Base-by-base conservation (phyloP, 306 rosid genomes). In the Pueraria montana region DNA sequence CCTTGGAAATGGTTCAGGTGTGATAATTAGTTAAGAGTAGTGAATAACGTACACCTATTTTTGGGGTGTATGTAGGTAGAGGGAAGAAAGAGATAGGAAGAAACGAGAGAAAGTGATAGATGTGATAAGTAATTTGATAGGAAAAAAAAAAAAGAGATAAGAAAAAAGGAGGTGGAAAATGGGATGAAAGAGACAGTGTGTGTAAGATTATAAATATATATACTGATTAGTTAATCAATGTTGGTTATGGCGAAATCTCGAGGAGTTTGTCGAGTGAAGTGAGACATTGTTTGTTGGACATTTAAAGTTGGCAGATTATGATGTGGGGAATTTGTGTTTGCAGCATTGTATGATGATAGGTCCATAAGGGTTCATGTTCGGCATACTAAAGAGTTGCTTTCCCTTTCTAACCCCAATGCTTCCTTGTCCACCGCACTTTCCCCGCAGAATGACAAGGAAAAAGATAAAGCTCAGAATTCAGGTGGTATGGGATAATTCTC, bases 311-410 rank as follows among this genome's bases (percentile, higher is more conserved):
- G 62, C 46, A 55, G 84, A 76, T 61, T 83, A 77, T 91, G 72
- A 88, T 36, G 23, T 61, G 76, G 8, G 73, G 64, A 67, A 64
- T 53, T 82, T 81, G 27, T 80, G 67, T 75, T 81, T 86, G 86
- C 93, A 94, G 98, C 97, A 64, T 80, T 94, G 71, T 94, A 94
- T 75, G 97, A 94, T 78, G 98, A 94, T 88, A 88, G 93, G 79
- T 89, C 97, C 40, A 88, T 91, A 82, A 89, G 98, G 88, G 92
- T 94, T 88, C 98, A 94, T 87, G 95, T 94, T 76, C 91, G 86
- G 75, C 95, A 90, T 27, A 91, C 97, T 0, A 83, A 91, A 76
- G 98, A 94, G 76, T 83, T 94, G 89, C 91, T 94, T 52, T 87
- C 97, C 46, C 97, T 90, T 74, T 94, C 97, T 26, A 69, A 90